Percentiles rank a stretch among this genome's conserved stretches.
Evolutionary conservation across 1,284 basidiomycete species (phyloP).

Genomic region (Ustilago tritici): DNA sequence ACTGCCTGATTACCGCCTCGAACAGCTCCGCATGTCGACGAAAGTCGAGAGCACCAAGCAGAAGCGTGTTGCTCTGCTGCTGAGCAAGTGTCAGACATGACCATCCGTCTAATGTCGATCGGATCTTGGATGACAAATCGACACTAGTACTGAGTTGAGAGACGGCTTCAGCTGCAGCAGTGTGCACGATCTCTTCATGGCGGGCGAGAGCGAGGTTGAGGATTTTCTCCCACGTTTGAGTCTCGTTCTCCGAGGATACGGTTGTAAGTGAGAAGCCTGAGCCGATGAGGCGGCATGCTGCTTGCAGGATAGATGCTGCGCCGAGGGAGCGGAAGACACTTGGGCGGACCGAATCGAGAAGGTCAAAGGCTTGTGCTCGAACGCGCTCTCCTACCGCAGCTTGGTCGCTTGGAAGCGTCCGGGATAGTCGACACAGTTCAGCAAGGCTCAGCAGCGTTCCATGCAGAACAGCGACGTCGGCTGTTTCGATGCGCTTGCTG

Average conservation of each 20-base stretch:
- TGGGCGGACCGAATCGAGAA: constrained; percentile 75
- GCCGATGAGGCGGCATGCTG: constrained; percentile 81
- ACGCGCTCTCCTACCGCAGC: constrained; percentile 6
- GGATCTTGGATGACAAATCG: constrained; percentile 73
- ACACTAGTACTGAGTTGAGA: constrained; percentile 77
- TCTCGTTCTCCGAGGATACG: constrained; percentile 12
- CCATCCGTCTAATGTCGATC: constrained; percentile 74
- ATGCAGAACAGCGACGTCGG: constrained; percentile 80
- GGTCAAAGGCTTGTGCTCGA: constrained; percentile 71
- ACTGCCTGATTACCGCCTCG: constrained; percentile 74
- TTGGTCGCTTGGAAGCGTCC: constrained; percentile 69
- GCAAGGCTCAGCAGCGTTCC: constrained; percentile 82
- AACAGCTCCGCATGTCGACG: constrained; percentile 74
- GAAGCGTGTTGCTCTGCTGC: constrained; percentile 81
- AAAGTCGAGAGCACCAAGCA: constrained; percentile 82
- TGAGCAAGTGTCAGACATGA: constrained; percentile 74
- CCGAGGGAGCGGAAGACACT: constrained; percentile 76
- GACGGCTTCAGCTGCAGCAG: constrained; percentile 78
- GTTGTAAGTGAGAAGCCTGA: constrained; percentile 51
- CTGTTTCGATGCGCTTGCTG: constrained; percentile 21
- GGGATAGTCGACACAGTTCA: constrained; percentile 76
- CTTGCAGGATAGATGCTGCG: constrained; percentile 80
- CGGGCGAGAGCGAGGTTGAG: constrained; percentile 81
- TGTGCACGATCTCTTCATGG: constrained; percentile 78
- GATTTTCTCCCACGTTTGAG: constrained; percentile 67